Evolutionary conservation across 306 rosid genomes (phyloP), one percentile per base, ranked within the genome.

Genomic region (Glycyrrhiza uralensis): DNA sequence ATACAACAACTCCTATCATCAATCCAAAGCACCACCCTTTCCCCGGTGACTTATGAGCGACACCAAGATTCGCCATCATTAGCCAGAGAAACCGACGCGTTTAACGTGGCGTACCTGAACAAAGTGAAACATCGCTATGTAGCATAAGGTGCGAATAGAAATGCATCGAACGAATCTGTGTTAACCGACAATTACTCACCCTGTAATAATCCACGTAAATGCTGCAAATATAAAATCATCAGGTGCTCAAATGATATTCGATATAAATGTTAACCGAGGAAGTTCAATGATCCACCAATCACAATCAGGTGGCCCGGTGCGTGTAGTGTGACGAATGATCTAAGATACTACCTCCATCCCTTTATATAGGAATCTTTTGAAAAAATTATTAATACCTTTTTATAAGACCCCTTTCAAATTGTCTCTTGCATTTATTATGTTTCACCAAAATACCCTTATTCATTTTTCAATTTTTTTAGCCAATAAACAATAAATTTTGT

Each of bases 221-320:
- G 60, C 76, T 73, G 72, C 24, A 59, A 66, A 74, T 1, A 60
- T 36, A 66, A 65, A 72, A 35, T 23, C 32, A 65, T 17, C 24
- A 32, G 11, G 55, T 44, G 63, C 54, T 47, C 41, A 28, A 36
- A 49, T 22, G 46, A 42, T 19, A n/a, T 65, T 10, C 38, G 23
- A 69, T 29, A 32, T 9, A 47, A 51, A 46, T 32, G 15, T 51
- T 15, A 41, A 39, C 24, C 2, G 24, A 39, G 28, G 39, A 41
- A 36, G 41, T n/a, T 33, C 58, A 42, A 68, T n/a, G 39, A 56
- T 15, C 39, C 39, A 56, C 42, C 33, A 28, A 54, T 39, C 38
- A 28, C 15, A 69, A 17, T 35, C 23, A 35, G 50, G 72, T 52
- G 67, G 6, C 19, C 32, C 58, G 1, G 41, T 33, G 29, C 2